A percentile compares a stretch with the other conserved stretches of the same genome.
Evolutionary conservation across 768 basidiomycete species (phyloP).

Genomic region (Infundibulicybe gibba): DNA sequence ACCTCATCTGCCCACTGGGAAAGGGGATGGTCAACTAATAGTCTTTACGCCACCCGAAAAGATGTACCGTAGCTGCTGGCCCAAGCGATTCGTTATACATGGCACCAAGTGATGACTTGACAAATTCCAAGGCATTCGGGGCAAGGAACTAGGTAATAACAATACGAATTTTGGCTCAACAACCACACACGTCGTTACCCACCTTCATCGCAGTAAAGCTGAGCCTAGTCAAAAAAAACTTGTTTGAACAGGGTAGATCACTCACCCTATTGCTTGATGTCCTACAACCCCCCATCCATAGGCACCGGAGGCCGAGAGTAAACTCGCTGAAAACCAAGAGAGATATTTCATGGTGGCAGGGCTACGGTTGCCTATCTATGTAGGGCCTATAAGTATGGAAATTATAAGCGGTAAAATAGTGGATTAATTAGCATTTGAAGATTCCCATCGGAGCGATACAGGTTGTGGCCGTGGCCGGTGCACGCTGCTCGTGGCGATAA

Average conservation of each 20-base stretch:
- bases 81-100: constrained; percentile 43
- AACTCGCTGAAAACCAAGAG: constrained; percentile 5
- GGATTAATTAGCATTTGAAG: too few species aligned
- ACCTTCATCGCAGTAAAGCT: constrained; percentile 42
- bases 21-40: background rate
- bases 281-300: constrained; percentile 39
- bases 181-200: too few species aligned
- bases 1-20: constrained; percentile 50
- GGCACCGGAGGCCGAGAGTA: constrained; percentile 12
- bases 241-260: background rate
- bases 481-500: too few species aligned
- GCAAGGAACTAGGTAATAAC: constrained; percentile 36
- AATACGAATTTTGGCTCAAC: too few species aligned
- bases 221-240: background rate
- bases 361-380: too few species aligned
- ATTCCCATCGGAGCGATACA: too few species aligned
- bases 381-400: too few species aligned
- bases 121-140: constrained; percentile 43
- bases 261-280: constrained; percentile 41
- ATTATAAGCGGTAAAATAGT: too few species aligned
- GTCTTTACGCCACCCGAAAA: background rate
- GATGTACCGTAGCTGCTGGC: constrained; percentile 40
- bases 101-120: constrained; percentile 38
- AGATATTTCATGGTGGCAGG: constrained; percentile 5
- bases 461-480: too few species aligned